Evolutionary conservation across 768 basidiomycete species (phyloP), one percentile per base, ranked within the genome.

Genomic region (Psilocybe azurescens): DNA sequence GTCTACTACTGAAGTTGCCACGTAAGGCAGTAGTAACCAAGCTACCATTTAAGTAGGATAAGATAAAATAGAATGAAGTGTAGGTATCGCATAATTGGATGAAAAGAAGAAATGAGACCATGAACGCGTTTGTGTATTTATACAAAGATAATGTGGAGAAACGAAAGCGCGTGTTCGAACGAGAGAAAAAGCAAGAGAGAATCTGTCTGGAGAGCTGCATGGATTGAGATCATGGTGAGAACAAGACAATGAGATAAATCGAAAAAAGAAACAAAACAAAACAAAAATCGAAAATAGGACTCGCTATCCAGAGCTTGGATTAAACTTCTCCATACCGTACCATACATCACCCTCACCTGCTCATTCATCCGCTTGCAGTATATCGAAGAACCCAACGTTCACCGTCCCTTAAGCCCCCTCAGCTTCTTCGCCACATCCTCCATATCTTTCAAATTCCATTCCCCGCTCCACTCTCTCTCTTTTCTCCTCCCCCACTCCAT

Each of bases 401-500:
- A 69, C 14, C 69, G 64, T 6, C 64, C 62, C 58, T 70, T 74
- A 44, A 77, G 60, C 7, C 66, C 71, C 44, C 77, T 65, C 65
- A 78, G 59, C 38, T 64, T 67, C 61, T 55, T 72, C 58, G 72
- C 62, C 24, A 78, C 75, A 46, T 75, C 73, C 14, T 72, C 69
- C 73, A 78, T 75, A 66, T 78, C 76, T 57, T 61, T 64, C 20
- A 74, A 48, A 61, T 78, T 78, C 77, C 77, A 78, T 59, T 77
- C 75, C 9, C 77, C 77, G 57, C 73, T 77, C 77, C 77, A 78
- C 53, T 77, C 77, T 51, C 67, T 68, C 64, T 76, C 75, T 66
- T 75, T 76, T 39, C 75, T 61, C 41, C 69, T 68, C 20, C 74
- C 70, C 57, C 57, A 72, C 14, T 69, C 70, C n/a, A 48, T 41